A percentile compares a stretch with the other conserved stretches of the same genome.
These are phyloP conservation scores for Arxiozyma slooffiae DNA, from an alignment of 1,139 yeast genomes.

Conservation along the genomic window DNA sequence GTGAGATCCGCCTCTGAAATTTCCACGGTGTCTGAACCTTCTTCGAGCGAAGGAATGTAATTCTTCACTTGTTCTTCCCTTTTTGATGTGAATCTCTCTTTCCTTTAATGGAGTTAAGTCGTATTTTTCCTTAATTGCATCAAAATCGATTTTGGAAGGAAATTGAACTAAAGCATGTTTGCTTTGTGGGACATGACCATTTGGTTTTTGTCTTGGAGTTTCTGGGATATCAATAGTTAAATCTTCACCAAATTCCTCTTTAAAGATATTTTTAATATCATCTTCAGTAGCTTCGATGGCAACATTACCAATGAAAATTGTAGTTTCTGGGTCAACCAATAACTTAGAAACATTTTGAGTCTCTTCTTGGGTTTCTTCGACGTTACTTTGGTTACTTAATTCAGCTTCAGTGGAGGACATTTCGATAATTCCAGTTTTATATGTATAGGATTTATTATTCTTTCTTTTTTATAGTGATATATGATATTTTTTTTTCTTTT, in stretches of 20 bases:
- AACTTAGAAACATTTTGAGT: conserved; percentile 7
- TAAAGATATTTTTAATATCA: conserved; percentile 23
- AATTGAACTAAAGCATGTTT: conserved; percentile 30
- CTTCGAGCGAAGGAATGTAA: conserved; percentile 16
- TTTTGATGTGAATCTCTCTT: conserved; percentile 28
- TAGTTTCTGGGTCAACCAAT: conserved; percentile 27
- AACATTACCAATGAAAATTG: conserved; percentile 29
- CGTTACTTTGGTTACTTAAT: background rate
- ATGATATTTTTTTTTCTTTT: background rate
- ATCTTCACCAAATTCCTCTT: conserved; percentile 20
- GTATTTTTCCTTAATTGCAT: conserved; percentile 24
- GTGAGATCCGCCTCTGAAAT: conserved; percentile 12
- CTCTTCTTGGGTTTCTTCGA: conserved; percentile 4
- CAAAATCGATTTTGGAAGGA: conserved; percentile 25
- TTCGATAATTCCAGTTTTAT: background rate
- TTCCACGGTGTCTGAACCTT: conserved; percentile 13
- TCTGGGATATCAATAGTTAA: conserved; percentile 27
- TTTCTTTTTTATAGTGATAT: background rate
- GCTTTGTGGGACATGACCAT: conserved; percentile 22
- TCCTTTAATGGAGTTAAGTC: conserved; percentile 26
- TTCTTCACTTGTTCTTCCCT: conserved; percentile 26
- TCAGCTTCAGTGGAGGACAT: conserved; percentile 3
- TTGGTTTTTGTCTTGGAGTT: conserved; percentile 11
- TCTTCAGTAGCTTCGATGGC: conserved; percentile 26
- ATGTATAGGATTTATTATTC: too few relatives aligned